Conservation (phyloP, 257 asterid species). For the Phtheirospermum japonicum region DNA sequence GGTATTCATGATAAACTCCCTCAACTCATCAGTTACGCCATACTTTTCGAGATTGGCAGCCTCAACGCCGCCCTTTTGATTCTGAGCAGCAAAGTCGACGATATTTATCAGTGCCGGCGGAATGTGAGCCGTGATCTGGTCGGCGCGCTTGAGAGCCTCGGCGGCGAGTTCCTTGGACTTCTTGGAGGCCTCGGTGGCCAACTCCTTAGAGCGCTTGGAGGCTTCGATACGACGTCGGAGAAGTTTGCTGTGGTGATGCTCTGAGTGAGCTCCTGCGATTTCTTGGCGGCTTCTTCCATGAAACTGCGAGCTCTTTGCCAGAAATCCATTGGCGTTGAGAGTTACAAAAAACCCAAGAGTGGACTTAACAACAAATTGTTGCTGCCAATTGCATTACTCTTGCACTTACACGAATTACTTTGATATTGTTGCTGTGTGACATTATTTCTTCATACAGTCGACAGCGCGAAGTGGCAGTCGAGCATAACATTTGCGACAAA, state of each 20-base stretch:
- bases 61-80: constrained; percentile 32
- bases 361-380: background rate
- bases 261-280: constrained; percentile 67
- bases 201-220: constrained; percentile 61
- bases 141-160: constrained; percentile 82
- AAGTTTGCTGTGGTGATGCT: constrained; percentile 56
- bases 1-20: constrained; percentile 67
- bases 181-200: constrained; percentile 84
- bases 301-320: constrained; percentile 80
- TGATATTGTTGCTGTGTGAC: too few species aligned
- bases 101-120: constrained; percentile 56
- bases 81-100: constrained; percentile 42
- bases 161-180: constrained; percentile 46
- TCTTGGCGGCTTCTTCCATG: constrained; percentile 88
- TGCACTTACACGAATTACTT: background rate
- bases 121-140: constrained; percentile 84
- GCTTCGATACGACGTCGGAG: constrained; percentile 79
- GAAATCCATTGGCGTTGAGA: constrained; percentile 59
- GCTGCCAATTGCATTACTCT: background rate
- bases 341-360: constrained; percentile 17
- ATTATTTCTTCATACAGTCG: too few species aligned
- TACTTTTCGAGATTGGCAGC: constrained; percentile 60
- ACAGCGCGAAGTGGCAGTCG: too few species aligned
- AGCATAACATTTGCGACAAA: too few species aligned
- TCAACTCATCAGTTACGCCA: constrained; percentile 78